Percentiles rank a stretch among this genome's conserved stretches.
Evolutionary conservation across 768 basidiomycete genomes (phyloP).

Genomic region (Boletus pseudo-olivaceus): DNA sequence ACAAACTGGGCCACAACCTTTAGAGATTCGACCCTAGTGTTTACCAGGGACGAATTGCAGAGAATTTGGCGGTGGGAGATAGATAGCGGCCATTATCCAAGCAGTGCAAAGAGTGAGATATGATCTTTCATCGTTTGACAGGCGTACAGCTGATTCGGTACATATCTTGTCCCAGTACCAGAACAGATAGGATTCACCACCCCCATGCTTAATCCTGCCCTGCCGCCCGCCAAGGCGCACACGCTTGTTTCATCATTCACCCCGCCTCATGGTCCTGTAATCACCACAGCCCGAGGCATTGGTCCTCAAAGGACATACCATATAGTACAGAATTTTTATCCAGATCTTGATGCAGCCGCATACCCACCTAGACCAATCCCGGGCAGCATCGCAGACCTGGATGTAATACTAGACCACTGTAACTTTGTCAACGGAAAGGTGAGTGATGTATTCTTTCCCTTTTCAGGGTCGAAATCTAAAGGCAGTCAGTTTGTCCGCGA

Average conservation of each 20-base stretch:
- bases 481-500: constrained; percentile 81
- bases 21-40: constrained; percentile 67
- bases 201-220: constrained; percentile 62
- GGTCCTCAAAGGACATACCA: constrained; percentile 73
- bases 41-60: constrained; percentile 65
- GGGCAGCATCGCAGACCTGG: constrained; percentile 84
- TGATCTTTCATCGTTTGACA: constrained; percentile 3
- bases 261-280: constrained; percentile 38
- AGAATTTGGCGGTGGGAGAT: constrained; percentile 95
- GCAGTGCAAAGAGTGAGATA: constrained; percentile 59
- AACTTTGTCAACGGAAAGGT: constrained; percentile 76
- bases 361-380: constrained; percentile 83
- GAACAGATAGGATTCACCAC: constrained; percentile 53
- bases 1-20: constrained; percentile 36
- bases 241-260: constrained; percentile 50
- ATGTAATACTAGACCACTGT: constrained; percentile 82
- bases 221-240: constrained; percentile 47
- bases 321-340: constrained; percentile 52
- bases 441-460: neutral
- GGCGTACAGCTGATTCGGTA: neutral
- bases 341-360: constrained; percentile 55
- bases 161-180: constrained; percentile 46
- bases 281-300: constrained; percentile 51
- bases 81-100: constrained; percentile 85
- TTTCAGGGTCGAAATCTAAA: neutral